A percentile compares a stretch with the other conserved stretches of the same genome.
phyloP scores from a whole-genome alignment of 441 rosid genomes.

The Dalechampia spathulata region DNA sequence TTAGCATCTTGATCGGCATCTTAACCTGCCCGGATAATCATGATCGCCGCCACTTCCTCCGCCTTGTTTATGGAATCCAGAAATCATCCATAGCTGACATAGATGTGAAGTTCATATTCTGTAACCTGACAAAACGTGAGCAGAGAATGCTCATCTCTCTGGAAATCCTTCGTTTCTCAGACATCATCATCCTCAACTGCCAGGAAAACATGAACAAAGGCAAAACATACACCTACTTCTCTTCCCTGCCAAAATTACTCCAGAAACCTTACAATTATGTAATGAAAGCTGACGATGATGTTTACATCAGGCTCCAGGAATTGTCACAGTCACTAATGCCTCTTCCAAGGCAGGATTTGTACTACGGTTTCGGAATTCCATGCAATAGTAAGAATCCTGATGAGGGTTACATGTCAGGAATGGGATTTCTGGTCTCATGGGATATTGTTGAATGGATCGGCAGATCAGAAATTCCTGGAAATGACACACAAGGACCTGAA shows the following conservation, averaged over 20 bases:
- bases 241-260: slow-evolving; percentile 27
- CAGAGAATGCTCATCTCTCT: slow-evolving; percentile 23
- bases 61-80: slow-evolving; percentile 31
- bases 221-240: slow-evolving; percentile 38
- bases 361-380: slow-evolving; percentile 37
- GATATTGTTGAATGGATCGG: slow-evolving; percentile 40
- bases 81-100: slow-evolving; percentile 19
- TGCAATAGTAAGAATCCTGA: slow-evolving; percentile 30
- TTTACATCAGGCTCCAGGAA: slow-evolving; percentile 20
- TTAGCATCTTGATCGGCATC: slow-evolving; percentile 35
- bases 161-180: slow-evolving; percentile 28
- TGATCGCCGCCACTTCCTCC: slow-evolving; percentile 36
- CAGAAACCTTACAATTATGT: slow-evolving; percentile 22
- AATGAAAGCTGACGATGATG: slow-evolving; percentile 40
- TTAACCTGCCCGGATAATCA: slow-evolving; percentile 23
- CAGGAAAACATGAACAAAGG: slow-evolving; percentile 40
- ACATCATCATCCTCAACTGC: slow-evolving; percentile 38
- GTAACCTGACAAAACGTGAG: slow-evolving; percentile 26
- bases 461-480: slow-evolving; percentile 19
- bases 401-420: slow-evolving; percentile 42
- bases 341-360: slow-evolving; percentile 26
- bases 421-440: slow-evolving; percentile 41
- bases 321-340: slow-evolving; percentile 22
- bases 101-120: slow-evolving; percentile 32
- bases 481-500: slow-evolving; percentile 27